Evolutionary conservation across 2,329 filamentous ascomycete species (phyloP).

Genomic region (Magnaporthales sp.): DNA sequence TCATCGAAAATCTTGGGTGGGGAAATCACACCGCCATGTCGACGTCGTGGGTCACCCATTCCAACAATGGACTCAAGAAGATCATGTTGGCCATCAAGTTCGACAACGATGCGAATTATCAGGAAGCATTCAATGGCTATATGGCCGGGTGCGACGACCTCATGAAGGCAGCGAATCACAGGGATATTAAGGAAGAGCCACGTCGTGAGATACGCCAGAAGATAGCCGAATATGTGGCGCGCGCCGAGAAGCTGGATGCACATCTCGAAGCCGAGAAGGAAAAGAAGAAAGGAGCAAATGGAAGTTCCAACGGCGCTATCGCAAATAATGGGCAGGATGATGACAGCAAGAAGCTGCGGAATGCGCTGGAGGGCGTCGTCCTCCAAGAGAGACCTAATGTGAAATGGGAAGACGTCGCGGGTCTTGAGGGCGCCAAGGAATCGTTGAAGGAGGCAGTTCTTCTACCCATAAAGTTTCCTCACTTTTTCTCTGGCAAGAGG

Average conservation of each 20-base stretch:
- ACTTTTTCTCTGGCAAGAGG: conserved; percentile 89
- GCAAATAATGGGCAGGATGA: conserved; percentile 52
- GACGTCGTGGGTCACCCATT: no score
- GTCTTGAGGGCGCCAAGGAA: conserved; percentile 88
- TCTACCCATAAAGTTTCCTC: conserved; percentile 95
- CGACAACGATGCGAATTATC: conserved; percentile 54
- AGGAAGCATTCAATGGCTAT: conserved; percentile 93
- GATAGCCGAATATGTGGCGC: conserved; percentile 95
- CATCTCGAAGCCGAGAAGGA: conserved; percentile 70
- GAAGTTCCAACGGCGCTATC: conserved; percentile 55
- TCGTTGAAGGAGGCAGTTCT: conserved; percentile 97
- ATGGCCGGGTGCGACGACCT: conserved; percentile 94
- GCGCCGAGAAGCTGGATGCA: conserved; percentile 93
- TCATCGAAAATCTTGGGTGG: no score
- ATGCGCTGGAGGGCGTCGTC: conserved; percentile 84
- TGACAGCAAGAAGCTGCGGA: conserved; percentile 90
- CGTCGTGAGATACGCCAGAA: conserved; percentile 77
- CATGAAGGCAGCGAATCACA: conserved; percentile 98
- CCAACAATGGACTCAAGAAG: no score
- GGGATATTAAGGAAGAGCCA: conserved; percentile 76
- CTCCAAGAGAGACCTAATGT: conserved; percentile 93
- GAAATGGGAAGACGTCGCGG: conserved; percentile 96
- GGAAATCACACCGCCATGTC: no score
- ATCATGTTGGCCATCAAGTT: conserved; percentile 44
- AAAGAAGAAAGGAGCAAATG: conserved; percentile 37